A percentile compares a stretch with the other conserved stretches of the same genome.
Evolutionary conservation across 345 rosid species (phyloP).

Genomic region (Gossypium australe): DNA sequence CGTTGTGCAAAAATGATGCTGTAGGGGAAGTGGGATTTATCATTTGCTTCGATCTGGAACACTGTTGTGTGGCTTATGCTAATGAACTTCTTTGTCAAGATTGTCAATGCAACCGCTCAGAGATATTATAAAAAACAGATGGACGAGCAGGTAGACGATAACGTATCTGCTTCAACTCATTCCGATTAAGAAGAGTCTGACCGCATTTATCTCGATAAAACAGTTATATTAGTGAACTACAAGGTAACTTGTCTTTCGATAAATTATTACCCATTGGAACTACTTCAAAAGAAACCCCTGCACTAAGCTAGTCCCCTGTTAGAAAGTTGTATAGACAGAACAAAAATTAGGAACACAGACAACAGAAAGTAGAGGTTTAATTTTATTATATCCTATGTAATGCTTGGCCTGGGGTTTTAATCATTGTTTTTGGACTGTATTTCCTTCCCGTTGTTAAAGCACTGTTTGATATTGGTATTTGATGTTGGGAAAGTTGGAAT

Average conservation of each 20-base stretch:
- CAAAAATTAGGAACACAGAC: constrained; percentile 16
- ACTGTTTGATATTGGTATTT: background rate
- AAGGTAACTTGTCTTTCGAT: background rate
- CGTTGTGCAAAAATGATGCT: constrained; percentile 18
- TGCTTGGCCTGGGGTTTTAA: constrained; percentile 3
- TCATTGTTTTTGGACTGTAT: constrained; percentile 15
- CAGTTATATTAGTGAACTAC: background rate
- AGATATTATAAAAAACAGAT: constrained; percentile 65
- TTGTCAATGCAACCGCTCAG: constrained; percentile 80
- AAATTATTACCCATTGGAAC: background rate
- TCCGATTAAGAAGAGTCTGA: constrained; percentile 35
- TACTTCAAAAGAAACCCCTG: background rate
- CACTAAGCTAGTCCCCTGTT: constrained; percentile 15
- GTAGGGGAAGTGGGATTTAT: constrained; percentile 80
- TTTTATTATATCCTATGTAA: constrained; percentile 1
- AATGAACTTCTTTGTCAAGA: constrained; percentile 72
- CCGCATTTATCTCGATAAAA: background rate
- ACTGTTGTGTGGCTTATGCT: constrained; percentile 95
- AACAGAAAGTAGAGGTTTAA: constrained; percentile 8
- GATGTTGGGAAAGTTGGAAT: constrained; percentile 13
- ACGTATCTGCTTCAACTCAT: constrained; percentile 19
- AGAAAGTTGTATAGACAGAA: constrained; percentile 29
- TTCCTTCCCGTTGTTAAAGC: background rate
- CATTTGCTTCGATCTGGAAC: constrained; percentile 79
- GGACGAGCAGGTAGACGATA: constrained; percentile 47